Conservation (phyloP, 371 early-diverging fungal species). For the Catenaria anguillulae region DNA sequence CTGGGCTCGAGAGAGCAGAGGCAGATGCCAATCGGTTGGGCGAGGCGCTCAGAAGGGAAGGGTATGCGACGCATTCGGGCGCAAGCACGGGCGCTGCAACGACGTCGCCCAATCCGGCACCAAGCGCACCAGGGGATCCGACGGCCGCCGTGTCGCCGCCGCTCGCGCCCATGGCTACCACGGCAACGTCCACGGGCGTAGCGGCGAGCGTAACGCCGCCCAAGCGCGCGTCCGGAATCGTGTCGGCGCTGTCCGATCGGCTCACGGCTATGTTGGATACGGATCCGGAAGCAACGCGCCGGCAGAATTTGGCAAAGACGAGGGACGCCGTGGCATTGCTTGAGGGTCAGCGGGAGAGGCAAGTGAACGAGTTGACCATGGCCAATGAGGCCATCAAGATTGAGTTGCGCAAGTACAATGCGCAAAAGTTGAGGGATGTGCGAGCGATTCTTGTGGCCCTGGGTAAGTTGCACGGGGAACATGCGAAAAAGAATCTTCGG, state of each 20-base stretch:
- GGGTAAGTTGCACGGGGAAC: neutral
- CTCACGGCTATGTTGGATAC: constrained; percentile 75
- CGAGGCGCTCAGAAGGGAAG: constrained; percentile 42
- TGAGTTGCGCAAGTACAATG: constrained; percentile 82
- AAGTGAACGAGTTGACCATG: constrained; percentile 49
- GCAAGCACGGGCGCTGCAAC: neutral
- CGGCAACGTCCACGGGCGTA: too few species aligned
- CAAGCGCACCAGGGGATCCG: neutral
- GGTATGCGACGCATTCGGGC: neutral
- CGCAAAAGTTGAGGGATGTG: constrained; percentile 50
- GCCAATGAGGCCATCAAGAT: constrained; percentile 64
- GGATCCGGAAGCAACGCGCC: constrained; percentile 79
- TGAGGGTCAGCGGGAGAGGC: constrained; percentile 55
- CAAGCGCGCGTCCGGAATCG: neutral
- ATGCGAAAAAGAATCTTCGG: neutral
- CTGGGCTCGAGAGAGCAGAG: constrained; percentile 56
- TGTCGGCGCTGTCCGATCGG: constrained; percentile 14
- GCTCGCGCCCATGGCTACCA: too few species aligned
- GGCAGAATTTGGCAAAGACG: constrained; percentile 72
- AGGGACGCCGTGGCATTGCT: constrained; percentile 65
- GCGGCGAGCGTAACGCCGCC: too few species aligned
- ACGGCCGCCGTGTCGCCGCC: neutral
- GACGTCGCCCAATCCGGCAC: constrained; percentile 10
- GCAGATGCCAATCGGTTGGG: constrained; percentile 68
- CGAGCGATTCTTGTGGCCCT: neutral